Evolutionary conservation across 768 basidiomycete species (phyloP).

Genomic region (Rhodotorula toruloides): DNA sequence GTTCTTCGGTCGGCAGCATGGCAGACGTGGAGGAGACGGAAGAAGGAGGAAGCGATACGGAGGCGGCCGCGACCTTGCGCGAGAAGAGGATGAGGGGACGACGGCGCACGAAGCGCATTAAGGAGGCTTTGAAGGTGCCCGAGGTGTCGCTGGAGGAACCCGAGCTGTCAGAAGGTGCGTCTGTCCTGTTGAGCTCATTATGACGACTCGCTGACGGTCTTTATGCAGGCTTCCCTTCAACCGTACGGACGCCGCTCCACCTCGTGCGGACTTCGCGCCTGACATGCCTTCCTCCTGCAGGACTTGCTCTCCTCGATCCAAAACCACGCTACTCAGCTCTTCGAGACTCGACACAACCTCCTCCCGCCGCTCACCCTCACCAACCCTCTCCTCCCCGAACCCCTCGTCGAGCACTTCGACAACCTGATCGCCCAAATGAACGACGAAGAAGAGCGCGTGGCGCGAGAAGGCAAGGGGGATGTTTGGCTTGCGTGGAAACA

Average conservation of each 20-base stretch:
- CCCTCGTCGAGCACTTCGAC: constrained; percentile 9
- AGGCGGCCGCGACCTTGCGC: neutral
- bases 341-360: neutral
- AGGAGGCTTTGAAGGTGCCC: neutral
- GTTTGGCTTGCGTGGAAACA: neutral
- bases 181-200: accelerated
- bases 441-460: neutral
- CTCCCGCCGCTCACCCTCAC: constrained; percentile 20
- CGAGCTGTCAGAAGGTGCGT: neutral
- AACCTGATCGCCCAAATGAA: neutral
- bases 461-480: neutral
- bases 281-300: neutral
- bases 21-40: neutral
- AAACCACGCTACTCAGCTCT: constrained; percentile 2
- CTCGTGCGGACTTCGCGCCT: too few species aligned
- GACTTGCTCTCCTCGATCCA: constrained; percentile 23
- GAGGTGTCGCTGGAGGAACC: neutral
- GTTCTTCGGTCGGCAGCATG: neutral
- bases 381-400: neutral
- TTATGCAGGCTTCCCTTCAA: constrained; percentile 1
- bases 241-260: neutral
- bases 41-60: too few species aligned
- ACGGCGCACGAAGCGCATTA: neutral
- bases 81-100: neutral
- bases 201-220: neutral